These are phyloP conservation scores for Massarina eburnea DNA, from an alignment of 2,329 filamentous ascomycete species.

Conservation along the genomic window DNA sequence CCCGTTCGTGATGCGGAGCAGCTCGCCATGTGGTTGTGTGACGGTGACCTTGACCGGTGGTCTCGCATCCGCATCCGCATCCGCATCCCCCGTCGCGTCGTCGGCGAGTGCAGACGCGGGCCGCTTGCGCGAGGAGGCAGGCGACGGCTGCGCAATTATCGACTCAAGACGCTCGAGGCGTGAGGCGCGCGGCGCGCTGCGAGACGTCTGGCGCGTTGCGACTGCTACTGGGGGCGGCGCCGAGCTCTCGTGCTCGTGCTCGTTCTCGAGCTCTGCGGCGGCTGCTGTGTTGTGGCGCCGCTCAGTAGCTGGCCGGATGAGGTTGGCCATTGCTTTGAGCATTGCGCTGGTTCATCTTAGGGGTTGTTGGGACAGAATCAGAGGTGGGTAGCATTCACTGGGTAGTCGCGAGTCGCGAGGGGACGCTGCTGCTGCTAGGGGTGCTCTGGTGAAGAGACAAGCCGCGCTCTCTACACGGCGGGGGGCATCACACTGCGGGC, in stretches of 20 bases:
- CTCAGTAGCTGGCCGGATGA: conserved; percentile 37
- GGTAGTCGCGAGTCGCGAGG: conserved; percentile 24
- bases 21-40: conserved; percentile 46
- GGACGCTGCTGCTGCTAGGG: conserved; percentile 31
- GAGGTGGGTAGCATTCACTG: conserved; percentile 31
- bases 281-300: conserved; percentile 22
- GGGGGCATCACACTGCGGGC: not conserved
- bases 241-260: conserved; percentile 25
- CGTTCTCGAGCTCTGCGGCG: not conserved
- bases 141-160: conserved; percentile 15
- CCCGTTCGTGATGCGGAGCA: conserved; percentile 48
- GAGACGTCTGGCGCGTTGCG: conserved; percentile 31
- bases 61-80: conserved; percentile 28
- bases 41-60: conserved; percentile 48
- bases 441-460: conserved; percentile 12
- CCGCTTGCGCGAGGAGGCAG: conserved; percentile 34
- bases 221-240: conserved; percentile 20
- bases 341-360: conserved; percentile 30
- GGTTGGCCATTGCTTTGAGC: conserved; percentile 31
- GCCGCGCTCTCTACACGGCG: not conserved
- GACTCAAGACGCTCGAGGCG: conserved; percentile 21
- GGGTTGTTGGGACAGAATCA: conserved; percentile 3
- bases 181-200: conserved; percentile 24
- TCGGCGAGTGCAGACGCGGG: conserved; percentile 28
- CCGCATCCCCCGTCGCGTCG: too few species aligned